Base-by-base conservation (phyloP, 768 basidiomycete genomes). In the Aureoboletus auriporus region DNA sequence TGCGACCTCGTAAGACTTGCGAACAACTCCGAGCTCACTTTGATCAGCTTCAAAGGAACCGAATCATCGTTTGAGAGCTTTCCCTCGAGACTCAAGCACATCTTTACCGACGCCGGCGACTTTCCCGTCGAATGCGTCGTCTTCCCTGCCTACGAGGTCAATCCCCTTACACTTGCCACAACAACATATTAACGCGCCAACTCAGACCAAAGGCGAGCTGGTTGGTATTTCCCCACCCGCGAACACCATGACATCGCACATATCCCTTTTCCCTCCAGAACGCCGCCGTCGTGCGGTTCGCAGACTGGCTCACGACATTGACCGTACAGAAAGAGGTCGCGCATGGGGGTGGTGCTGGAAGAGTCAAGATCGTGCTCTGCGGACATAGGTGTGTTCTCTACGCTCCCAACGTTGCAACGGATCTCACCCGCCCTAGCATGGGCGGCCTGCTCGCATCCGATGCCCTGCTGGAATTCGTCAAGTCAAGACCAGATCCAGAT, bases 381-480 rank as follows among this genome's bases (percentile, higher is more conserved):
- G 93, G 93, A 5, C 93, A 96, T 62, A 91, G 89, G 89, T 83
- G 50, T 39, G 74, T 56, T 37, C 13, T 9, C 12, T 23, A 6
- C 20, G 5, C 37, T 6, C n/a, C 1, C 13, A 12, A 4, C 2
- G 27, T 14, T 31, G 17, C 27, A 7, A 6, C 27, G n/a, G n/a
- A 23, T 35, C 50, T 46, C 20, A 51, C 26, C 30, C n/a, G 49
- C 42, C 38, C 13, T 57, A 94, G 93, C 62, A 96, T 96, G 93
- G 93, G 93, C 17, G 93, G 93, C 3, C 70, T 96, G 17, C 75
- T 97, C 3, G 86, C 86, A 26, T 90, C 93, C 2, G 94, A 97
- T 58, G 80, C 88, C 5, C 68, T 93, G 28, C 66, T 85, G 26
- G 86, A 84, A 60, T 87, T 96, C 49, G 70, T 80, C 31, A 74